These are phyloP conservation scores for Wickerhamomyces sp. DNA, from an alignment of 1,139 yeast species.

Conservation along the genomic window DNA sequence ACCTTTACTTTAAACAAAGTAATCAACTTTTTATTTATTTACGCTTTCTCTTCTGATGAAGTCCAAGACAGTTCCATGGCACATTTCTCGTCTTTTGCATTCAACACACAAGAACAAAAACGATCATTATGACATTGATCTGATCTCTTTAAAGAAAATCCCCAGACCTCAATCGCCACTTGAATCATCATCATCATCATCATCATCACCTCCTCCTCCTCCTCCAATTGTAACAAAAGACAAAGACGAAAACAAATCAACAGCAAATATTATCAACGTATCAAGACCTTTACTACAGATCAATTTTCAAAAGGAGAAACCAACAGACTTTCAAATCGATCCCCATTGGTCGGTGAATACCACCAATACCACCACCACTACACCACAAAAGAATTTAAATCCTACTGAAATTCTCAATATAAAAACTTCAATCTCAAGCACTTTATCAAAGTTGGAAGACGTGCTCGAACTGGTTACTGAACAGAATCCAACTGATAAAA, in stretches of 20 bases:
- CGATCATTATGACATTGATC: slow-evolving; percentile 14
- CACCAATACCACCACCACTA: no score
- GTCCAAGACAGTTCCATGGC: no score
- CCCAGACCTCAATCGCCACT: slow-evolving; percentile 8
- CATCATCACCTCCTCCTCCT: no score
- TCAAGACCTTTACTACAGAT: slow-evolving; percentile 2
- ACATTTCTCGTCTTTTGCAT: neutral
- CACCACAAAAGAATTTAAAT: no score
- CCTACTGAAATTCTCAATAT: slow-evolving; percentile 5
- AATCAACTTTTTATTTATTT: no score
- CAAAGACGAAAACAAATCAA: neutral
- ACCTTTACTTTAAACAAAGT: no score
- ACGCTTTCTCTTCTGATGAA: no score
- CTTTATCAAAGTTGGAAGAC: slow-evolving; percentile 9
- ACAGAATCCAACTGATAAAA: slow-evolving; percentile 6
- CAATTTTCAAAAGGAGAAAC: no score
- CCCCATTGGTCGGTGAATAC: no score
- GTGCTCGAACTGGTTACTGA: slow-evolving; percentile 15
- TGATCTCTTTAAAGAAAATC: slow-evolving; percentile 10
- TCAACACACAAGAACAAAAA: slow-evolving; percentile 1
- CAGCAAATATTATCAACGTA: slow-evolving; percentile 5
- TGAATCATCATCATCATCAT: neutral
- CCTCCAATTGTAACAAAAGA: neutral
- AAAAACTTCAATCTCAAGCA: slow-evolving; percentile 6
- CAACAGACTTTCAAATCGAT: no score